Evolutionary conservation across 1,284 basidiomycete species (phyloP).

Genomic region (Thelephora terrestris): DNA sequence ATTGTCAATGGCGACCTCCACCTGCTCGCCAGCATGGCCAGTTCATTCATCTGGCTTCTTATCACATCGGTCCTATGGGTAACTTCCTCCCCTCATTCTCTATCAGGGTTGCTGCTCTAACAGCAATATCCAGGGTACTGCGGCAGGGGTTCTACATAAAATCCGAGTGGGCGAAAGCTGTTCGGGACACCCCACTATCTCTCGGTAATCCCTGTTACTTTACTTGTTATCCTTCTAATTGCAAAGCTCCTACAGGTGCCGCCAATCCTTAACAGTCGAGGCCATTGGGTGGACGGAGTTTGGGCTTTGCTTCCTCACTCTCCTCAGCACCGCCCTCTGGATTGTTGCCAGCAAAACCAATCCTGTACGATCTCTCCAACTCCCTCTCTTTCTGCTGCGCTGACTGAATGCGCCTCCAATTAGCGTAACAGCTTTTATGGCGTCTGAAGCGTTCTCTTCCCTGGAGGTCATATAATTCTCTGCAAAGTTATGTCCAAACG

Average conservation of each 20-base stretch:
- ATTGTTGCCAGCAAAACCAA: background rate
- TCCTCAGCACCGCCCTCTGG: slow-evolving; percentile 54
- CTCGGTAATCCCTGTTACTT: slow-evolving; percentile 28
- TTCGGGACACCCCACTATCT: slow-evolving; percentile 38
- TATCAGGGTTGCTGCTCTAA: background rate
- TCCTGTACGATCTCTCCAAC: background rate
- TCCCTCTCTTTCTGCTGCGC: background rate
- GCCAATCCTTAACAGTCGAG: slow-evolving; percentile 60
- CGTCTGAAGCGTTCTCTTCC: no score
- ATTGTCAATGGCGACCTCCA: slow-evolving; percentile 53
- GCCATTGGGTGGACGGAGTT: slow-evolving; percentile 68
- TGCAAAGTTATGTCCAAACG: no score
- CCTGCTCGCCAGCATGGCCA: slow-evolving; percentile 60
- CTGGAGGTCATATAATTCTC: no score
- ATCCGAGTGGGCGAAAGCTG: slow-evolving; percentile 51
- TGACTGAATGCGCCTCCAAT: background rate
- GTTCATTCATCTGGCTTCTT: slow-evolving; percentile 64
- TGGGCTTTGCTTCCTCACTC: slow-evolving; percentile 49
- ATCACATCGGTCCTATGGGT: slow-evolving; percentile 60
- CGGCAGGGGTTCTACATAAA: slow-evolving; percentile 54
- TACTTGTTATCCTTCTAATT: slow-evolving; percentile 7
- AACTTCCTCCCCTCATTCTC: slow-evolving; percentile 11
- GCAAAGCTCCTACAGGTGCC: slow-evolving; percentile 34
- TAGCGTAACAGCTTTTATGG: slow-evolving; percentile 1
- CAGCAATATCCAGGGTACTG: slow-evolving; percentile 37